phyloP scores from a whole-genome alignment of 1,284 basidiomycete species.

The Singerocomus inundabilis region DNA sequence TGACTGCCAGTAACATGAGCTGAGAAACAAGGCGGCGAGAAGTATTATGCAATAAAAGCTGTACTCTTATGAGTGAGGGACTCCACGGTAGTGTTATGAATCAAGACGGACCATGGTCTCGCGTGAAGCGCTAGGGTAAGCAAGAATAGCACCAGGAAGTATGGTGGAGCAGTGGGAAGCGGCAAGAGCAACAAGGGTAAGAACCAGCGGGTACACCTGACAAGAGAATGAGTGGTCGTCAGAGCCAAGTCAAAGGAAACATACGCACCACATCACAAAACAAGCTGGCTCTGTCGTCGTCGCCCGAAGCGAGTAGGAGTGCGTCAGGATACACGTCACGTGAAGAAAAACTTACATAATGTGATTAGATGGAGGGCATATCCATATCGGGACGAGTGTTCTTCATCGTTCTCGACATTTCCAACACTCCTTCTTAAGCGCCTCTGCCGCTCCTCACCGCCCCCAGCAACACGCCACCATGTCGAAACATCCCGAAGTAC shows the following conservation, averaged over 20 bases:
- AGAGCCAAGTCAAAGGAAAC: neutral
- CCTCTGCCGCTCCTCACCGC: conserved; percentile 3
- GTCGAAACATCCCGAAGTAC: conserved; percentile 75
- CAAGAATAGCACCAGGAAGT: conserved; percentile 70
- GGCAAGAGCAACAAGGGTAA: conserved; percentile 72
- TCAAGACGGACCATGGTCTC: conserved; percentile 64
- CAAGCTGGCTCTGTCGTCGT: neutral
- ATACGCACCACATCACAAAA: conserved; percentile 24
- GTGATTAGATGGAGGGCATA: conserved; percentile 5
- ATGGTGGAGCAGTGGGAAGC: conserved; percentile 74
- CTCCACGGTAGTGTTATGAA: neutral
- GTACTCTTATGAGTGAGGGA: conserved; percentile 9
- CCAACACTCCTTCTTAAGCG: conserved; percentile 21
- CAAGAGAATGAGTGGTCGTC: conserved; percentile 2
- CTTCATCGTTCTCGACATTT: conserved; percentile 39
- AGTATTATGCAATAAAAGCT: conserved; percentile 84
- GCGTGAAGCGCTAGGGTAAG: conserved; percentile 74
- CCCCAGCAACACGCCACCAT: conserved; percentile 36
- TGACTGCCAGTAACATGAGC: conserved; percentile 84
- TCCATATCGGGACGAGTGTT: conserved; percentile 29
- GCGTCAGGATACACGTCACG: conserved; percentile 35
- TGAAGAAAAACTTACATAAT: conserved; percentile 23
- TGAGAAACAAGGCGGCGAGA: conserved; percentile 73
- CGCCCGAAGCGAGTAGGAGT: neutral
- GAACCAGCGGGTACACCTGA: conserved; percentile 81